Percentiles rank a stretch among this genome's conserved stretches.
Evolutionary conservation across 768 basidiomycete genomes (phyloP).

Genomic region (Phylloporus arenicola): DNA sequence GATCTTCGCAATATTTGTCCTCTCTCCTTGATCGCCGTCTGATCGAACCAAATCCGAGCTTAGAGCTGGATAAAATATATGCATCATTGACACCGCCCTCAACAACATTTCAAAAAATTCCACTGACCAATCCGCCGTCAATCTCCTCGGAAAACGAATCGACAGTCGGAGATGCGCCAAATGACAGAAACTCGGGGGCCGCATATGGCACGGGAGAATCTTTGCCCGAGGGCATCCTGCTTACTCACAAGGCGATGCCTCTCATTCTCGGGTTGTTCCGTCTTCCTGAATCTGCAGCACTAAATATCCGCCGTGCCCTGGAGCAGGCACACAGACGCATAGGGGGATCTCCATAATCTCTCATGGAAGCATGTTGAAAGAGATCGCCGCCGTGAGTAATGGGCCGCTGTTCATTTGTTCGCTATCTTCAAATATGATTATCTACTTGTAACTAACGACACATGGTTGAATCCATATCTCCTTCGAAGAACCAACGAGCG

Average conservation of each 20-base stretch:
- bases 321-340: conserved; percentile 46
- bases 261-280: conserved; percentile 42
- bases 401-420: not conserved
- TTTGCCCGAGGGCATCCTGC: conserved; percentile 33
- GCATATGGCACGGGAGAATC: conserved; percentile 1
- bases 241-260: conserved; percentile 52
- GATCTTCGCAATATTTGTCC: conserved; percentile 63
- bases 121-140: conserved; percentile 6
- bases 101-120: conserved; percentile 1
- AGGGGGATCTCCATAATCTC: not conserved
- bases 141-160: conserved; percentile 8
- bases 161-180: not conserved
- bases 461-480: not conserved
- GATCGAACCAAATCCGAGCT: conserved; percentile 52
- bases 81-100: conserved; percentile 21
- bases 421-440: not conserved
- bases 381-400: not conserved
- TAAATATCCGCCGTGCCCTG: conserved; percentile 58
- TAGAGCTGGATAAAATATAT: conserved; percentile 57
- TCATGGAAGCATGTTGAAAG: not conserved
- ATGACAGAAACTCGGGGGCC: conserved; percentile 2
- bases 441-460: not conserved
- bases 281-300: conserved; percentile 39
- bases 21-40: conserved; percentile 50
- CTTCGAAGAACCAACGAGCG: not conserved